A percentile compares a stretch with the other conserved stretches of the same genome.
Conservation (phyloP, 106 monocot genomes). For the Acanthochlamys bracteata region DNA sequence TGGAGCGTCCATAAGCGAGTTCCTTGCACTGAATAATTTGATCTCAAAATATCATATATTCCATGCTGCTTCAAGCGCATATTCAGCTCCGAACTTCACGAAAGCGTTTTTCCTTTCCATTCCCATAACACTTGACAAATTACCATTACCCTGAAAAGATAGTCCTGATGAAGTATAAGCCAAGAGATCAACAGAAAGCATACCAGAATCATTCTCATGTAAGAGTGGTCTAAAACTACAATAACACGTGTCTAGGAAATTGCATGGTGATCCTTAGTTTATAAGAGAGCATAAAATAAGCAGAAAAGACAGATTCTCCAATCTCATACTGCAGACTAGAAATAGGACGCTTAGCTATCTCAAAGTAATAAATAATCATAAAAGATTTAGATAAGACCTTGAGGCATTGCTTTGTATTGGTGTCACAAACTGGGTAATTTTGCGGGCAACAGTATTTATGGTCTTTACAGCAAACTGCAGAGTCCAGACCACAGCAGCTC, state of each 20-base stretch:
- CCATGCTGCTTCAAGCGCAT: slow-evolving; percentile 26
- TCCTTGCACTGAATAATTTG: background rate
- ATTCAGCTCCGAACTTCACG: slow-evolving; percentile 26
- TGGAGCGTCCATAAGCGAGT: background rate
- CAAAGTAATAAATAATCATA: no score
- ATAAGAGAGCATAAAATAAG: no score
- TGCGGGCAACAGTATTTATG: slow-evolving; percentile 67
- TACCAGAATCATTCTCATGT: background rate
- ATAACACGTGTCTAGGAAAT: no score
- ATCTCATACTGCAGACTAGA: no score
- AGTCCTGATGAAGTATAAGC: background rate
- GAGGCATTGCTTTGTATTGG: slow-evolving; percentile 35
- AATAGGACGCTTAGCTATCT: no score
- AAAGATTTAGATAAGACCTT: slow-evolving; percentile 32
- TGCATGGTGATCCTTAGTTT: no score
- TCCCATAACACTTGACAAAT: slow-evolving; percentile 31
- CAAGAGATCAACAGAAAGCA: background rate
- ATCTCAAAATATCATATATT: background rate
- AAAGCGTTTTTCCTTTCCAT: slow-evolving; percentile 35
- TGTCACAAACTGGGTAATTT: slow-evolving; percentile 81
- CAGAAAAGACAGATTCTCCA: no score
- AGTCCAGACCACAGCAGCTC: slow-evolving; percentile 83
- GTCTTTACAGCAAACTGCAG: slow-evolving; percentile 88
- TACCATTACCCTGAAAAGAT: slow-evolving; percentile 42
- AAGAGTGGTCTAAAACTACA: no score